These are phyloP conservation scores for Rhododendron simsii DNA, from an alignment of 148 eudicot genomes.

Conservation along the genomic window DNA sequence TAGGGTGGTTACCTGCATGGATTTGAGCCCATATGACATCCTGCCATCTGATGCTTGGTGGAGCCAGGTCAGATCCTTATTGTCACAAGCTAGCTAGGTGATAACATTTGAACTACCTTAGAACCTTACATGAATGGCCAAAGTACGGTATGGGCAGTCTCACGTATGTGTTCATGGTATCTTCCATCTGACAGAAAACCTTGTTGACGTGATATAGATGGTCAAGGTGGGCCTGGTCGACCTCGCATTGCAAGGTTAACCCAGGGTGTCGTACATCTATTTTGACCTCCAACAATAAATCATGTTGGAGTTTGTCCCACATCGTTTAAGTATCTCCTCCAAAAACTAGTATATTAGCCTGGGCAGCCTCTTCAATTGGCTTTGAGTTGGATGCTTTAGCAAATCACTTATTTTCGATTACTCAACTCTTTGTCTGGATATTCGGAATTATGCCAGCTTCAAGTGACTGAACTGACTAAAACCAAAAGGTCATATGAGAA, in stretches of 20 bases:
- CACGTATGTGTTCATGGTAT: too few species aligned
- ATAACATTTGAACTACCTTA: too few species aligned
- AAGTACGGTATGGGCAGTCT: too few species aligned
- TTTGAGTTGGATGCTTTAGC: too few species aligned
- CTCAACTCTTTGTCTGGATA: not conserved
- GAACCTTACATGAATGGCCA: too few species aligned
- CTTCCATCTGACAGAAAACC: not conserved
- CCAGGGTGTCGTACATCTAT: not conserved
- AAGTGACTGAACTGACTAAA: not conserved
- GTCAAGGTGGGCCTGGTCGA: not conserved
- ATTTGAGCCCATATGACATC: not conserved
- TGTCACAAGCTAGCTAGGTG: not conserved
- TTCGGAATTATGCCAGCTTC: not conserved
- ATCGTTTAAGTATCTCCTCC: too few species aligned
- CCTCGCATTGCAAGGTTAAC: not conserved
- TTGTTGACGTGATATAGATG: not conserved
- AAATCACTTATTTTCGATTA: not conserved
- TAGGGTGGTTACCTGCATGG: not conserved
- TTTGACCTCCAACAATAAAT: not conserved
- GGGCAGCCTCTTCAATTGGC: too few species aligned
- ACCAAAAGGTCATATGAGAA: not conserved
- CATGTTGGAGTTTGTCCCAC: too few species aligned
- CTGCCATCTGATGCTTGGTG: not conserved
- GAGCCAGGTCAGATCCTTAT: not conserved
- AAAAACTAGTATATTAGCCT: too few species aligned